These are phyloP conservation scores for Filosporella fistucella DNA, from an alignment of 495 filamentous ascomycete species.

Conservation along the genomic window DNA sequence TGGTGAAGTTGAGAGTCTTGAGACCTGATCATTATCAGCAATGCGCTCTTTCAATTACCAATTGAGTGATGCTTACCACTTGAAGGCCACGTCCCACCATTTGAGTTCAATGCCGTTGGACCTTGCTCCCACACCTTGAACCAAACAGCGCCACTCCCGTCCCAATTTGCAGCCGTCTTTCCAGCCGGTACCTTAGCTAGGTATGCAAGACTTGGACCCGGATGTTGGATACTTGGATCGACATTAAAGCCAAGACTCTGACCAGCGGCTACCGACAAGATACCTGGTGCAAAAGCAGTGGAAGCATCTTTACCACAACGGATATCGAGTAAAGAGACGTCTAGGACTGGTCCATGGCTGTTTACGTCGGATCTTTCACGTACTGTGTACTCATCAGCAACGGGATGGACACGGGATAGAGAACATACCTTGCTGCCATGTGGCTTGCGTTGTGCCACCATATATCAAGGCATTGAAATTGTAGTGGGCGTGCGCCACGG, in stretches of 20 bases:
- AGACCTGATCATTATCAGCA: neutral
- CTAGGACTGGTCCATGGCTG: constrained; percentile 33
- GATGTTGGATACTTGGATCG: constrained; percentile 51
- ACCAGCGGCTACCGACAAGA: neutral
- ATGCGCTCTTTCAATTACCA: neutral
- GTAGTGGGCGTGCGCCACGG: constrained; percentile 8
- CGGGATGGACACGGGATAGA: neutral
- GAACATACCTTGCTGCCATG: neutral
- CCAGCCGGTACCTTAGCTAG: constrained; percentile 43
- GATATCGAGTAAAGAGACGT: constrained; percentile 44
- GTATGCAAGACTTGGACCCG: constrained; percentile 33
- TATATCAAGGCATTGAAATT: constrained; percentile 9
- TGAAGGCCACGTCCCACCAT: constrained; percentile 37
- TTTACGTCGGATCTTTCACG: neutral
- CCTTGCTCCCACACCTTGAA: constrained; percentile 45
- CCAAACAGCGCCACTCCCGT: constrained; percentile 49
- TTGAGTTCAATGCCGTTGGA: constrained; percentile 23
- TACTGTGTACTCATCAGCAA: neutral
- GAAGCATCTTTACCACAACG: constrained; percentile 46
- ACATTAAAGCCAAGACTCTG: constrained; percentile 12
- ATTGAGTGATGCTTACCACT: constrained; percentile 27
- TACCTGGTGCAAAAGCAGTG: neutral
- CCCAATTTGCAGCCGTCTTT: constrained; percentile 31
- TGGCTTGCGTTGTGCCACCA: constrained; percentile 2
- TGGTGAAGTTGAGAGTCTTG: constrained; percentile 40